These are phyloP conservation scores for Podaxis pistillaris DNA, from an alignment of 768 basidiomycete genomes.

Conservation along the genomic window DNA sequence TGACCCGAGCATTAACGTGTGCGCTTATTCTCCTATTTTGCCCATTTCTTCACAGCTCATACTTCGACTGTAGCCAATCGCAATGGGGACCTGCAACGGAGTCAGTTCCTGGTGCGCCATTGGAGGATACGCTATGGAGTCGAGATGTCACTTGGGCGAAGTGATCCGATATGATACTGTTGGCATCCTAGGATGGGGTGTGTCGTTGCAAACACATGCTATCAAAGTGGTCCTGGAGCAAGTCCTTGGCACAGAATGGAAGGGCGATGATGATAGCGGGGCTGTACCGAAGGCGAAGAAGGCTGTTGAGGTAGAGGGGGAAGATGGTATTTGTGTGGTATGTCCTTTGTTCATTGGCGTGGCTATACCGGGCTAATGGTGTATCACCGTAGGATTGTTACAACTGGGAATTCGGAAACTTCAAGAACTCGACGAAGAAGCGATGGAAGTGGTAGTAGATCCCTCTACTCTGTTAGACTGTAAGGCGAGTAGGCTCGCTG, in stretches of 20 bases:
- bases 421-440: conserved; percentile 23
- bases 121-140: conserved; percentile 82
- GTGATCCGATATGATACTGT: conserved; percentile 86
- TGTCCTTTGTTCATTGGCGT: conserved; percentile 23
- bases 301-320: conserved; percentile 44
- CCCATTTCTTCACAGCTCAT: conserved; percentile 1
- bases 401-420: conserved; percentile 65
- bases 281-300: conserved; percentile 17
- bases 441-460: conserved; percentile 6
- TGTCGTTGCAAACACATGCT: conserved; percentile 67
- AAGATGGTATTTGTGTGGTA: conserved; percentile 58
- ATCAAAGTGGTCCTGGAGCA: conserved; percentile 69
- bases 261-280: conserved; percentile 18
- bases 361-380: not conserved
- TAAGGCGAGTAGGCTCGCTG: too few species aligned
- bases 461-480: not conserved
- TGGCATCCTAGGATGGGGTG: conserved; percentile 73
- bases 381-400: conserved; percentile 59
- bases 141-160: conserved; percentile 86
- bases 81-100: conserved; percentile 82
- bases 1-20: not conserved
- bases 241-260: conserved; percentile 20
- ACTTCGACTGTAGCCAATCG: conserved; percentile 56
- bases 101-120: conserved; percentile 49
- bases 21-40: conserved; percentile 17